phyloP scores from a whole-genome alignment of 2,329 filamentous ascomycete genomes.

The Cercospora zeae-maydis region DNA sequence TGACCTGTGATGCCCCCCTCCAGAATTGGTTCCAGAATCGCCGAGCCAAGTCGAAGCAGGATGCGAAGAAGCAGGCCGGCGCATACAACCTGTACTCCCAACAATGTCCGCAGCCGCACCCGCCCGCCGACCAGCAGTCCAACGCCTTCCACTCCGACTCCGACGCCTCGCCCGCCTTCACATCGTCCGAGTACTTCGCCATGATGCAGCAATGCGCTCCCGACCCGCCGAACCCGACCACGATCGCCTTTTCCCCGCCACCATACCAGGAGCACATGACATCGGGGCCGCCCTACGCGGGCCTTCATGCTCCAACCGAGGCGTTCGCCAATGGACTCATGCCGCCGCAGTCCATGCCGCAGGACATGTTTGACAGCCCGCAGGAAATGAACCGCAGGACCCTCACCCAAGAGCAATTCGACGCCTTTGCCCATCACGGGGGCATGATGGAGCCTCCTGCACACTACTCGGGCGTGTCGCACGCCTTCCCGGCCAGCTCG shows the following conservation, averaged over 20 bases:
- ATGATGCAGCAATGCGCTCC: slow-evolving; percentile 32
- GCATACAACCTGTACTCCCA: slow-evolving; percentile 28
- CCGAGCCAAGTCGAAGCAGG: slow-evolving; percentile 52
- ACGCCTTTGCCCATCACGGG: slow-evolving; percentile 33
- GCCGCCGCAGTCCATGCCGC: slow-evolving; percentile 15
- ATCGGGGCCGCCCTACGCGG: slow-evolving; percentile 11
- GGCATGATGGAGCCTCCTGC: slow-evolving; percentile 19
- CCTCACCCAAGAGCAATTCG: slow-evolving; percentile 38
- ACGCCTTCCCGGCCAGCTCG: slow-evolving; percentile 20
- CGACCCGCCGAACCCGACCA: slow-evolving; percentile 18
- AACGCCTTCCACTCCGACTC: slow-evolving; percentile 30
- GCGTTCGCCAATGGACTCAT: slow-evolving; percentile 13
- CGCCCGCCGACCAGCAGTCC: background rate
- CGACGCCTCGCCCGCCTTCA: slow-evolving; percentile 33
- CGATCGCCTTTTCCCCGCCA: slow-evolving; percentile 11
- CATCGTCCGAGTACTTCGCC: slow-evolving; percentile 31
- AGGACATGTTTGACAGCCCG: slow-evolving; percentile 33
- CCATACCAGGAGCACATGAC: slow-evolving; percentile 14
- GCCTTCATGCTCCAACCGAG: background rate
- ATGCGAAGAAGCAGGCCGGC: slow-evolving; percentile 46
- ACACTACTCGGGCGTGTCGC: slow-evolving; percentile 19
- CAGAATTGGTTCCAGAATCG: slow-evolving; percentile 56
- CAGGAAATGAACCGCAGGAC: slow-evolving; percentile 37
- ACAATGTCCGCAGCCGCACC: slow-evolving; percentile 14
- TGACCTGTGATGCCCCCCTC: slow-evolving; percentile 35